Percentiles rank a stretch among this genome's conserved stretches.
These are phyloP conservation scores for Meripilus lineatus DNA, from an alignment of 1,284 basidiomycete genomes.

Conservation along the genomic window DNA sequence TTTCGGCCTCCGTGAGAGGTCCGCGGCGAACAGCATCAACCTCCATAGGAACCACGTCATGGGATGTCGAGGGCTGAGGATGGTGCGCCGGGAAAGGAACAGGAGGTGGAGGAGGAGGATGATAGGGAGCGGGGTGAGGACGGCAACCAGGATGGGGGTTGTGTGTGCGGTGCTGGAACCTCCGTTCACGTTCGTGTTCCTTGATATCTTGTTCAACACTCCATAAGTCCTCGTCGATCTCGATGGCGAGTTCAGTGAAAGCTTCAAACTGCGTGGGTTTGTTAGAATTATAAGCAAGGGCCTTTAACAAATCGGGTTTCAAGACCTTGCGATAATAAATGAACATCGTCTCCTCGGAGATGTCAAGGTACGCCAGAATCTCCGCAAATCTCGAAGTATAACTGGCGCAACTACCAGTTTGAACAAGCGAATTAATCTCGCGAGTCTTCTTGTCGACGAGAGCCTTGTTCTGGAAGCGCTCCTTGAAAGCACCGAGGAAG, in stretches of 20 bases:
- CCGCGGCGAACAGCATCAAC: conserved; percentile 1
- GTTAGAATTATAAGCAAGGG: background rate
- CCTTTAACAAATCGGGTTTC: background rate
- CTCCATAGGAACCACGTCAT: conserved; percentile 4
- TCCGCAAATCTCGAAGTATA: background rate
- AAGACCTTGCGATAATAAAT: background rate
- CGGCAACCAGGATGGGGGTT: background rate
- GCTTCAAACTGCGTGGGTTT: background rate
- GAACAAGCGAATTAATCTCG: background rate
- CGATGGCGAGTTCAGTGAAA: background rate
- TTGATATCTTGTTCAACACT: background rate
- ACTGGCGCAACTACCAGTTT: background rate
- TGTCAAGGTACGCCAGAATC: background rate
- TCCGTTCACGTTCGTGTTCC: background rate
- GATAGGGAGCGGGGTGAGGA: background rate
- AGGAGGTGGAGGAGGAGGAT: background rate
- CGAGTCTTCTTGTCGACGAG: background rate
- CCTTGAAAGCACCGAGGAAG: background rate
- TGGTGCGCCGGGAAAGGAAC: background rate
- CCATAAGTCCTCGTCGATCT: background rate
- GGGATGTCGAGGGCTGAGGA: background rate
- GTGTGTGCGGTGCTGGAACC: background rate
- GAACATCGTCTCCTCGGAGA: background rate
- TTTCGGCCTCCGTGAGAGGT: background rate
- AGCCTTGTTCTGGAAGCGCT: background rate